A percentile compares a stretch with the other conserved stretches of the same genome.
Conservation (phyloP, 176 grass and related monocot genomes). For the Avena sativa region DNA sequence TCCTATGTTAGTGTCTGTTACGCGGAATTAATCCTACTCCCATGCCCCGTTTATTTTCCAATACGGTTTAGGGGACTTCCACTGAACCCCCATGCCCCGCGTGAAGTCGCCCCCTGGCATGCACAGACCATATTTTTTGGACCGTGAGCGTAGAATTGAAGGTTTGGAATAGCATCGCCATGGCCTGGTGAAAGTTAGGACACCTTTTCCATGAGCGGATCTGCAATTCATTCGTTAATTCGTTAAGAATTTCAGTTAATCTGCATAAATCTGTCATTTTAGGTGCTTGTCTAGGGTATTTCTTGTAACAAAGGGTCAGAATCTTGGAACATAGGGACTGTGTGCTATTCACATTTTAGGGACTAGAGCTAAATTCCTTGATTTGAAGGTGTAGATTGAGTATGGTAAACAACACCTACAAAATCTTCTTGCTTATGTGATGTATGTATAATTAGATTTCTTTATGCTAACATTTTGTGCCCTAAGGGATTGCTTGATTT, state of each 20-base stretch:
- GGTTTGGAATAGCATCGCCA: neutral
- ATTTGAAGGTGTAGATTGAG: neutral
- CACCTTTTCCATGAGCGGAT: conserved; percentile 1
- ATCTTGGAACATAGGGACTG: neutral
- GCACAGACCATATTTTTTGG: neutral
- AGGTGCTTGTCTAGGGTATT: neutral
- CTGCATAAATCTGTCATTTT: conserved; percentile 3
- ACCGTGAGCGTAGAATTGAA: neutral
- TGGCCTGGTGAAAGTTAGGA: neutral
- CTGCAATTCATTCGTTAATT: neutral
- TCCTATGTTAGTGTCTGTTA: neutral
- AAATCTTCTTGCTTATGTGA: neutral
- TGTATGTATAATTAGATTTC: conserved; percentile 10
- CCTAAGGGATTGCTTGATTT: neutral
- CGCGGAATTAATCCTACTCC: neutral
- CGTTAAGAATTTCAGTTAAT: neutral
- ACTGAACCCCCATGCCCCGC: neutral
- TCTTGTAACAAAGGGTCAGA: no score
- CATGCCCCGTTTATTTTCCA: neutral
- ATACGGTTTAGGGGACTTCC: neutral
- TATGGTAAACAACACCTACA: neutral
- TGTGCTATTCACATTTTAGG: neutral
- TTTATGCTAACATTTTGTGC: neutral
- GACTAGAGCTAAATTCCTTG: conserved; percentile 4
- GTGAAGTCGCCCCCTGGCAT: neutral